Percentiles rank a stretch among this genome's conserved stretches.
These are phyloP conservation scores for Rubia balearica DNA, from an alignment of 305 asterid species.

Conservation along the genomic window DNA sequence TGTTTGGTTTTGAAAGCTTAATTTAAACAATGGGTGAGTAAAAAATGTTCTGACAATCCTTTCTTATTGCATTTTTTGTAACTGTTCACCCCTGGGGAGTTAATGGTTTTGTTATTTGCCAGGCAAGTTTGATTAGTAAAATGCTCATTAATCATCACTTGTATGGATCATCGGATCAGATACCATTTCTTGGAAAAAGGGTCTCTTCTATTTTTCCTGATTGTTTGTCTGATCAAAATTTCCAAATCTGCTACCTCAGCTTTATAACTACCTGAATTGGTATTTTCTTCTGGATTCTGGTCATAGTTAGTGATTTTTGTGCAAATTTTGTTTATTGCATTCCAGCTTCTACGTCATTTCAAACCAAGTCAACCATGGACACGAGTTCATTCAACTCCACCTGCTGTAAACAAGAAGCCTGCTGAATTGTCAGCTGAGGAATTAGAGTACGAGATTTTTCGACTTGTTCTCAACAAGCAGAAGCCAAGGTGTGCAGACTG, in stretches of 20 bases:
- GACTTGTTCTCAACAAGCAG: slow-evolving; percentile 31
- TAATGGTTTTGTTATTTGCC: not conserved
- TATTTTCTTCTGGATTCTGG: not conserved
- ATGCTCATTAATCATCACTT: not conserved
- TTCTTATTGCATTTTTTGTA: not conserved
- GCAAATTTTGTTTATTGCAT: not conserved
- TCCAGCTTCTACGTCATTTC: not conserved
- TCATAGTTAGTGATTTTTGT: not conserved
- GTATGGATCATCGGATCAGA: not conserved
- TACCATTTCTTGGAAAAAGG: not conserved
- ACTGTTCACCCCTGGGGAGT: not conserved
- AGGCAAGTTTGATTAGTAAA: not conserved
- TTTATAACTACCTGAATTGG: not conserved
- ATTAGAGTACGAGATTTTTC: slow-evolving; percentile 41
- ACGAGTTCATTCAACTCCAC: not conserved
- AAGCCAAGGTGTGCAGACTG: slow-evolving; percentile 41
- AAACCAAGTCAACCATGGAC: slow-evolving; percentile 1
- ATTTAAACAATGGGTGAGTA: too few relatives aligned
- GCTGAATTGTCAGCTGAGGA: slow-evolving; percentile 36
- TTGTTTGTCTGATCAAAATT: not conserved
- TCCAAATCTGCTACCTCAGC: not conserved
- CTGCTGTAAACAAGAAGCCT: slow-evolving; percentile 12
- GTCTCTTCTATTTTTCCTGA: not conserved
- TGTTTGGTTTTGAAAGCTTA: not conserved
- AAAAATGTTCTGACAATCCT: not conserved